A percentile compares a stretch with the other conserved stretches of the same genome.
These are phyloP conservation scores for Lentinula edodes DNA, from an alignment of 768 basidiomycete genomes.

Conservation along the genomic window DNA sequence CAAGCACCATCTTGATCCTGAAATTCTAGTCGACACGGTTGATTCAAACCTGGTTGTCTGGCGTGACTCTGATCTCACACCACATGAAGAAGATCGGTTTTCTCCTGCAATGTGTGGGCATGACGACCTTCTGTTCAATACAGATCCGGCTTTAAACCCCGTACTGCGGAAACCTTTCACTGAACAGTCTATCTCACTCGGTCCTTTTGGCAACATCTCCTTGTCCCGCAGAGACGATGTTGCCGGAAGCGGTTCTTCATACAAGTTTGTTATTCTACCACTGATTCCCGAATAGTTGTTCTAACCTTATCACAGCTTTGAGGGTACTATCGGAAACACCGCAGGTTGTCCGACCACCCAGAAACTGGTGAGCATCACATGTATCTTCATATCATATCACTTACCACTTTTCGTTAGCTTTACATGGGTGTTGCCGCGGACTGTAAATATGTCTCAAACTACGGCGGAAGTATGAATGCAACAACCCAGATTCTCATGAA, in stretches of 20 bases:
- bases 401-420: constrained; percentile 24
- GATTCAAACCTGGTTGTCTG: constrained; percentile 64
- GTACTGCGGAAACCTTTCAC: constrained; percentile 30
- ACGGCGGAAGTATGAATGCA: constrained; percentile 60
- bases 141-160: constrained; percentile 48
- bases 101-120: constrained; percentile 55
- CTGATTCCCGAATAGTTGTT: not conserved
- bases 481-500: constrained; percentile 69
- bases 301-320: constrained; percentile 44
- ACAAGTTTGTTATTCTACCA: constrained; percentile 40
- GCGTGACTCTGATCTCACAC: constrained; percentile 66
- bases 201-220: constrained; percentile 26
- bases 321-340: constrained; percentile 58
- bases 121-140: constrained; percentile 65
- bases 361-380: constrained; percentile 47
- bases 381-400: not conserved
- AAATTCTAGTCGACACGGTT: constrained; percentile 33
- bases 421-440: constrained; percentile 90
- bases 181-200: constrained; percentile 29
- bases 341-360: constrained; percentile 69
- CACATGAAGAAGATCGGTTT: constrained; percentile 39
- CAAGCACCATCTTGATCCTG: constrained; percentile 54
- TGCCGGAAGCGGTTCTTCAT: constrained; percentile 40
- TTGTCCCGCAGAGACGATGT: constrained; percentile 50
- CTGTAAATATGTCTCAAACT: constrained; percentile 67